Evolutionary conservation across 208 protist genomes (phyloP).

Genomic region (Jaenimonas drosophilae): DNA sequence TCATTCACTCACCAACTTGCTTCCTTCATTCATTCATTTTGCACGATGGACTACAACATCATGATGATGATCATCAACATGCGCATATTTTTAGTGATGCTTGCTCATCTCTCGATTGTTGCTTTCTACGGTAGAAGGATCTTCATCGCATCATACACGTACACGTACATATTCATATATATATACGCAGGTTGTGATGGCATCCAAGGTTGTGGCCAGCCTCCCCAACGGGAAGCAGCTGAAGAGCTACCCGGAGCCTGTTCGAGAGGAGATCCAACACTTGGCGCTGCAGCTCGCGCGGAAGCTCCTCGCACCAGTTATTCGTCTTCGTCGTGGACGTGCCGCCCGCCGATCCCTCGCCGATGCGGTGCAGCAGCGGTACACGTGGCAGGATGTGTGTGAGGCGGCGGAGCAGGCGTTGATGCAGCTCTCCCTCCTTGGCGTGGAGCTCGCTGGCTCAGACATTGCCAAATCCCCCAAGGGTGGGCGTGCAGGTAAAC

Average conservation of each 20-base stretch:
- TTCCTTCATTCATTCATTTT: not conserved
- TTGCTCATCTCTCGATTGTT: slow-evolving; percentile 2
- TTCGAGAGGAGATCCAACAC: slow-evolving; percentile 29
- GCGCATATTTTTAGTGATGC: not conserved
- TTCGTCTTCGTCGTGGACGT: no score
- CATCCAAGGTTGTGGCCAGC: slow-evolving; percentile 3
- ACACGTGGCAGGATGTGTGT: slow-evolving; percentile 9
- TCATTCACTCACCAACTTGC: not conserved
- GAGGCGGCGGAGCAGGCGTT: slow-evolving; percentile 14
- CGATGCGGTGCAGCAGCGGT: no score
- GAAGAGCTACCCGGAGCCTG: slow-evolving; percentile 4
- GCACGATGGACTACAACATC: no score
- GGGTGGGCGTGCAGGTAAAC: no score
- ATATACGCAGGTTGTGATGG: slow-evolving; percentile 2
- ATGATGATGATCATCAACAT: no score
- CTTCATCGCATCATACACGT: not conserved
- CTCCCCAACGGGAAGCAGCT: slow-evolving; percentile 32
- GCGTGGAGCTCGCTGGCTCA: not conserved
- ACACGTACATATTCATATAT: not conserved
- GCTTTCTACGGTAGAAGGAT: not conserved
- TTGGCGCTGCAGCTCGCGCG: slow-evolving; percentile 18
- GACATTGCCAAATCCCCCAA: no score
- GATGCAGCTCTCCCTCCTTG: slow-evolving; percentile 22
- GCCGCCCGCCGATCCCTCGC: no score
- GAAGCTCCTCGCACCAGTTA: slow-evolving; percentile 9